These are phyloP conservation scores for Plectranthus barbatus DNA, from an alignment of 257 asterid genomes.

Conservation along the genomic window DNA sequence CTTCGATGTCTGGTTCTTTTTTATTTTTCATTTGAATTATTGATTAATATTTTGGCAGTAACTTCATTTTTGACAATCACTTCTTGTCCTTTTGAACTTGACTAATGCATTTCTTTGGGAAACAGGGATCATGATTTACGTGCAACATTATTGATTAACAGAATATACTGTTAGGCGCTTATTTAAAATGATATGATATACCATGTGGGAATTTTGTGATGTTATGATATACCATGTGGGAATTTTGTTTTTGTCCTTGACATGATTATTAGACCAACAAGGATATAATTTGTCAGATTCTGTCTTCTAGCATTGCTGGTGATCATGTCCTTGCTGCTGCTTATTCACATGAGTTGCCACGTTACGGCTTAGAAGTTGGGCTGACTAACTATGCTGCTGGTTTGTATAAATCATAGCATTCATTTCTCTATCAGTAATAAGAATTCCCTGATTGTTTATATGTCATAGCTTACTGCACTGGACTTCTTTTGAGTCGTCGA, in stretches of 20 bases:
- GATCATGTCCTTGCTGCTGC: conserved; percentile 52
- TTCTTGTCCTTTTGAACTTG: no score
- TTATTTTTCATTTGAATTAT: neutral
- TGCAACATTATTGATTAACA: no score
- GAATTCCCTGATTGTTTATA: neutral
- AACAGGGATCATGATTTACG: no score
- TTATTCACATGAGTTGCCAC: conserved; percentile 68
- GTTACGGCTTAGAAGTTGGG: conserved; percentile 56
- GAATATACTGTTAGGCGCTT: no score
- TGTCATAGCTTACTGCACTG: conserved; percentile 58
- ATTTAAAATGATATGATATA: neutral
- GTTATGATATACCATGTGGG: neutral
- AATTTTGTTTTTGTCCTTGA: conserved; percentile 25
- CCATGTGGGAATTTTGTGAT: neutral
- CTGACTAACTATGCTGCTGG: conserved; percentile 69
- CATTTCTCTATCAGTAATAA: neutral
- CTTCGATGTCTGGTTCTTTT: conserved; percentile 10
- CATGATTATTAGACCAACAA: conserved; percentile 38
- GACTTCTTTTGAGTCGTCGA: conserved; percentile 78
- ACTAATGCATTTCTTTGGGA: no score
- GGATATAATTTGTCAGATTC: conserved; percentile 57
- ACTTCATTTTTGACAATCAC: neutral
- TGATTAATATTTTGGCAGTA: neutral
- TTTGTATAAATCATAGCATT: conserved; percentile 34
- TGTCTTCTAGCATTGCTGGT: conserved; percentile 68